Conservation (phyloP, 148 eudicot species). For the Chenopodium album region DNA sequence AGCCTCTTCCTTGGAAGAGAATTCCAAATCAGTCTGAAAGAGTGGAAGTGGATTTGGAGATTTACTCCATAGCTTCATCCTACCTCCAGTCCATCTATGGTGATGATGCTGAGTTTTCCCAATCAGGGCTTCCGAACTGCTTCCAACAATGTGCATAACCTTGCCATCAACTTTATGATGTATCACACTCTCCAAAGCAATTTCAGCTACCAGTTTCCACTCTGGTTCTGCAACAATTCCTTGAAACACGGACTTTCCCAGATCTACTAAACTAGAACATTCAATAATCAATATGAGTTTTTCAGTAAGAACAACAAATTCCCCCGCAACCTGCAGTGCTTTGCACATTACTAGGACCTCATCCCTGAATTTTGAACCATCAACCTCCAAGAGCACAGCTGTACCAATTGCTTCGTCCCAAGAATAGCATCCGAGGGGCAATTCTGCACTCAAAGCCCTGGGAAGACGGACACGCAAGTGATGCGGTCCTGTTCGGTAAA, state of each 20-base stretch:
- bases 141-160: slow-evolving; percentile 79
- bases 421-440: slow-evolving; percentile 71
- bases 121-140: slow-evolving; percentile 53
- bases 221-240: slow-evolving; percentile 76
- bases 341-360: slow-evolving; percentile 69
- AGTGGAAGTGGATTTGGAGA: slow-evolving; percentile 60
- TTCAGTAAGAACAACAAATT: slow-evolving; percentile 57
- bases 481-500: slow-evolving; percentile 56
- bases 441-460: slow-evolving; percentile 65
- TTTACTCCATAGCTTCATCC: slow-evolving; percentile 46
- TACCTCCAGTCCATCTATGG: slow-evolving; percentile 34
- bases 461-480: slow-evolving; percentile 82
- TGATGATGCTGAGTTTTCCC: slow-evolving; percentile 55
- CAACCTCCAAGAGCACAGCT: slow-evolving; percentile 57
- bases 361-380: slow-evolving; percentile 50
- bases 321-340: slow-evolving; percentile 60
- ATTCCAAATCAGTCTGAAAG: slow-evolving; percentile 70
- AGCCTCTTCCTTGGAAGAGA: slow-evolving; percentile 57
- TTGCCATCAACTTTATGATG: slow-evolving; percentile 57
- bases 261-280: slow-evolving; percentile 57
- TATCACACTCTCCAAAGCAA: slow-evolving; percentile 73
- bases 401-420: slow-evolving; percentile 95
- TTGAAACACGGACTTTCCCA: slow-evolving; percentile 59
- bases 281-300: slow-evolving; percentile 58
- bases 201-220: slow-evolving; percentile 64